These are phyloP conservation scores for Lipomyces lipofer DNA, from an alignment of 805 yeast genomes.

Conservation along the genomic window DNA sequence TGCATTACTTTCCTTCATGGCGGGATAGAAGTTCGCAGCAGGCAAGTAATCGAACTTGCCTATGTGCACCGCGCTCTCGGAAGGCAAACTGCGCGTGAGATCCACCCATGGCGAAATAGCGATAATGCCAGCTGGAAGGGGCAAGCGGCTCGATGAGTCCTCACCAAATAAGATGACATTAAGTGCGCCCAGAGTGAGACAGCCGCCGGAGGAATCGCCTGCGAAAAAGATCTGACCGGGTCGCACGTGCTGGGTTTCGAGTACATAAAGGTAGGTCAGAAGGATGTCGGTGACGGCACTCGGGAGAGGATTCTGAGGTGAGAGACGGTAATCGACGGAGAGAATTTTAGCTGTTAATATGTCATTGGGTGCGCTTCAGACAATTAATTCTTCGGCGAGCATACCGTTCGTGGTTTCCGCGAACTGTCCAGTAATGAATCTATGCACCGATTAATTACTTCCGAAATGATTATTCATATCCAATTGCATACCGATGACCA, in stretches of 20 bases:
- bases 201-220: conserved; percentile 32
- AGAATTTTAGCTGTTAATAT: conserved; percentile 16
- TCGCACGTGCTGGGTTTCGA: conserved; percentile 11
- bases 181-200: conserved; percentile 15
- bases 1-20: conserved; percentile 15
- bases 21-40: conserved; percentile 24
- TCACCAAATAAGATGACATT: conserved; percentile 13
- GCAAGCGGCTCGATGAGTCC: conserved; percentile 7
- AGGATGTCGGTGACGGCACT: conserved; percentile 22
- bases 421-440: conserved; percentile 19
- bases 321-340: conserved; percentile 24
- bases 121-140: conserved; percentile 30
- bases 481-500: conserved; percentile 6
- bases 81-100: conserved; percentile 29
- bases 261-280: conserved; percentile 13
- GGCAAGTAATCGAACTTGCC: conserved; percentile 27
- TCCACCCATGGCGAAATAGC: conserved; percentile 30
- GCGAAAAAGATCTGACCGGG: conserved; percentile 24
- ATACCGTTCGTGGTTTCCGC: conserved; percentile 16
- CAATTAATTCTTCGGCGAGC: neutral
- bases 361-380: no score
- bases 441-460: neutral
- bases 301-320: conserved; percentile 29
- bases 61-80: conserved; percentile 16
- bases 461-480: neutral